Percentiles rank a stretch among this genome's conserved stretches.
Evolutionary conservation across 306 rosid species (phyloP).

Genomic region (Citrullus amarus): DNA sequence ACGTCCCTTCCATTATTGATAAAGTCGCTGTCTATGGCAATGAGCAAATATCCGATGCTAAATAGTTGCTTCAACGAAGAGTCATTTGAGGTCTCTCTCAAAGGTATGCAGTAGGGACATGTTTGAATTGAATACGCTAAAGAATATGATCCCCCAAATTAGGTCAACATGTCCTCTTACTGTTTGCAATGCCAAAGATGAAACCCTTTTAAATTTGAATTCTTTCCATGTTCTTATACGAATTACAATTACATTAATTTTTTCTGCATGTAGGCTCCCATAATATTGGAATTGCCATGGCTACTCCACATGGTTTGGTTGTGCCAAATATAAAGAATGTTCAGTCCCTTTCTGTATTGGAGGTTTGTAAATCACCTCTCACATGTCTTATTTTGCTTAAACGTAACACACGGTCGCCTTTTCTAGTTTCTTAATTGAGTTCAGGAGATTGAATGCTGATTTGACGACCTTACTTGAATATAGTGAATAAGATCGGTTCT

Average conservation of each 20-base stretch:
- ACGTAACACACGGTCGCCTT: background rate
- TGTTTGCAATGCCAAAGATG: background rate
- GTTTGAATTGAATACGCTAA: background rate
- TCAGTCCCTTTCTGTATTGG: constrained; percentile 74
- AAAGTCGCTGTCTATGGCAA: constrained; percentile 75
- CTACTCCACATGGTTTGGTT: constrained; percentile 71
- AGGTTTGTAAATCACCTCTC: constrained; percentile 38
- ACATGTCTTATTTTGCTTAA: background rate
- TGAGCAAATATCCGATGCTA: constrained; percentile 56
- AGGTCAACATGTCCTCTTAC: background rate
- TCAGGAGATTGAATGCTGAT: background rate
- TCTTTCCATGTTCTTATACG: background rate
- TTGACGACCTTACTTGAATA: too few species aligned
- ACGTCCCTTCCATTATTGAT: constrained; percentile 79
- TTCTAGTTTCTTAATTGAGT: background rate
- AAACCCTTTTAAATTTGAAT: background rate
- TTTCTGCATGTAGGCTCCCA: constrained; percentile 55
- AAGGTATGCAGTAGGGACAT: constrained; percentile 36
- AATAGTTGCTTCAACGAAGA: constrained; percentile 85
- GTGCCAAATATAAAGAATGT: constrained; percentile 90
- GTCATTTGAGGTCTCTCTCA: constrained; percentile 56
- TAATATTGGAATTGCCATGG: constrained; percentile 89
- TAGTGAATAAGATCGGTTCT: too few species aligned
- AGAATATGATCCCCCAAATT: background rate
- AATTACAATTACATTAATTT: background rate